Conservation (phyloP, 164 flowering plant genomes). For the Vitis riparia region DNA sequence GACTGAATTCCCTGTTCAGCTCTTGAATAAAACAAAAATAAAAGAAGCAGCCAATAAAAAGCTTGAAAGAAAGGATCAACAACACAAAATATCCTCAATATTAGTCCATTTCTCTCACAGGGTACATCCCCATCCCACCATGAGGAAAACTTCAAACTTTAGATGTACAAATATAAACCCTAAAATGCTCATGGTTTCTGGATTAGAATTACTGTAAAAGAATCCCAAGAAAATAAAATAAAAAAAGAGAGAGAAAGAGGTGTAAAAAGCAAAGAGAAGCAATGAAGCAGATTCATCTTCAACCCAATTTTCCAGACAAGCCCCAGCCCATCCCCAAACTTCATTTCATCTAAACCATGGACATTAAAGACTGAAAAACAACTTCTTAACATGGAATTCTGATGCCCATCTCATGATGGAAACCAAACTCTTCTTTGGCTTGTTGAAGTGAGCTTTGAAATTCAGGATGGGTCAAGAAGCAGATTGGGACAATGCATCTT, state of each 20-base stretch:
- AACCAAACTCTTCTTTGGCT: constrained; percentile 82
- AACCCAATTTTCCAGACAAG: constrained; percentile 11
- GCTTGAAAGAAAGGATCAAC: constrained; percentile 7
- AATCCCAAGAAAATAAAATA: background rate
- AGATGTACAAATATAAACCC: constrained; percentile 33
- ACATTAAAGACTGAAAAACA: constrained; percentile 59
- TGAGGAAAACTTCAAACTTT: constrained; percentile 33
- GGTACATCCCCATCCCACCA: constrained; percentile 43
- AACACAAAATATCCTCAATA: constrained; percentile 4
- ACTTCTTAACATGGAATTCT: constrained; percentile 75
- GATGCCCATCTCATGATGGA: constrained; percentile 73
- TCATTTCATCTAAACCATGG: constrained; percentile 38
- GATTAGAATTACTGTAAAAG: constrained; percentile 27
- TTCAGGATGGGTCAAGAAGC: constrained; percentile 55
- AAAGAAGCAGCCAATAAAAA: background rate
- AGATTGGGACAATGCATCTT: constrained; percentile 70
- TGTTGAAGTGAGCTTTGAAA: constrained; percentile 58
- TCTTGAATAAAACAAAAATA: constrained; percentile 1
- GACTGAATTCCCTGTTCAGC: constrained; percentile 19
- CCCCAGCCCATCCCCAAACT: background rate
- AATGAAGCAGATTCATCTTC: constrained; percentile 36
- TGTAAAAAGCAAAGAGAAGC: constrained; percentile 24
- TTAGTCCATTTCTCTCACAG: constrained; percentile 37
- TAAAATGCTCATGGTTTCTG: constrained; percentile 18
- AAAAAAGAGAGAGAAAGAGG: background rate